Percentiles rank a stretch among this genome's conserved stretches.
These are phyloP conservation scores for Syzygium aqueum DNA, from an alignment of 345 rosid species.

Conservation along the genomic window DNA sequence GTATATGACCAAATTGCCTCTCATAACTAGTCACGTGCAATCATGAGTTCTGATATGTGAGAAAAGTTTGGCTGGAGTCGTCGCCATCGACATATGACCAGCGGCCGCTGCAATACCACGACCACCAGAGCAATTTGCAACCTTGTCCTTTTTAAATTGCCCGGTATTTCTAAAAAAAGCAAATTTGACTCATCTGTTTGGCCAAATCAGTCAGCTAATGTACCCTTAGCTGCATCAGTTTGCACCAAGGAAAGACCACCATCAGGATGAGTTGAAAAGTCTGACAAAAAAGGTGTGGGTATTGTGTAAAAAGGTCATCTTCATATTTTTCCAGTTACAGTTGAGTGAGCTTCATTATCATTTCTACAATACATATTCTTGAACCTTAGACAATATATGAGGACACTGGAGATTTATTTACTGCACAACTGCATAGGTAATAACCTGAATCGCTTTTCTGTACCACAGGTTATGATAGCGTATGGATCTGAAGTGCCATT, in stretches of 20 bases:
- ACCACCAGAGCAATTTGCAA: background rate
- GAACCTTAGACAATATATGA: background rate
- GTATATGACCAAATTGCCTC: background rate
- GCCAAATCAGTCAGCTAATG: background rate
- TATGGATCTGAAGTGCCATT: conserved; percentile 99
- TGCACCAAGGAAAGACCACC: background rate
- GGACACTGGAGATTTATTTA: background rate
- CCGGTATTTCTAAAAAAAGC: background rate
- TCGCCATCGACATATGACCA: background rate
- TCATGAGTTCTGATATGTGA: background rate
- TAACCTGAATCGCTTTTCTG: conserved; percentile 94
- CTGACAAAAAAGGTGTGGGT: background rate
- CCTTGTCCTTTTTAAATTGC: background rate
- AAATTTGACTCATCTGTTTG: background rate
- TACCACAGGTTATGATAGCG: conserved; percentile 91
- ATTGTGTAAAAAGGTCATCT: background rate
- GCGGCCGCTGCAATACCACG: background rate
- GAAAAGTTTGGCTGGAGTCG: background rate
- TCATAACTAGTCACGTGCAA: background rate
- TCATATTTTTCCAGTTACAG: background rate
- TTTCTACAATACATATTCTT: background rate
- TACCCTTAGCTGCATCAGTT: background rate
- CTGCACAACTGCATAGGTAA: background rate
- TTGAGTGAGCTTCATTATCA: background rate
- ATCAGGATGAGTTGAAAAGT: background rate